Conservation (phyloP, 2,329 filamentous ascomycete genomes). For the Tolypocladium pustulatum region DNA sequence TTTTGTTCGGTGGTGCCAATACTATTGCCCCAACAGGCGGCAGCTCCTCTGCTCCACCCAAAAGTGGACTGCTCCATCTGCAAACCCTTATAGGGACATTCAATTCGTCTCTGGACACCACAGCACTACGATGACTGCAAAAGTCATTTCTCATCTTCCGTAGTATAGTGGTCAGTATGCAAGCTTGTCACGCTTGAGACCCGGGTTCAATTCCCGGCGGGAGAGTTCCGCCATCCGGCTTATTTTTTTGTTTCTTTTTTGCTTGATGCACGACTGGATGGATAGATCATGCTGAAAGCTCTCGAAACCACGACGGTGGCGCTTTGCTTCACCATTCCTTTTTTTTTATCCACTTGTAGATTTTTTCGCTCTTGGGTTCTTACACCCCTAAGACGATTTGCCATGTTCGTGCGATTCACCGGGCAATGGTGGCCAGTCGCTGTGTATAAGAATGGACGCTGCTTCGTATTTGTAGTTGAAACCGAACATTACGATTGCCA, state of each 20-base stretch:
- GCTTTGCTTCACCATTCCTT: background rate
- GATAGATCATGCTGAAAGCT: background rate
- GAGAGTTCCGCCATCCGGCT: conserved; percentile 2
- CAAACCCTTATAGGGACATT: background rate
- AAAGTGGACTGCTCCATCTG: background rate
- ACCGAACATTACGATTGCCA: too few relatives aligned
- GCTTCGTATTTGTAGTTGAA: too few relatives aligned
- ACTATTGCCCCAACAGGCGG: too few relatives aligned
- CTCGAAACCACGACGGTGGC: too few relatives aligned
- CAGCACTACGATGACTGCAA: conserved; percentile 1
- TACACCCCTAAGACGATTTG: background rate
- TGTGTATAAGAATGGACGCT: too few relatives aligned
- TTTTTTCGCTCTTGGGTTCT: background rate
- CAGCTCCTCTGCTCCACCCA: background rate
- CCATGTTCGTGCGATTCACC: too few relatives aligned
- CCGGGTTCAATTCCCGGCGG: conserved; percentile 6
- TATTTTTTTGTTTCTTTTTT: background rate
- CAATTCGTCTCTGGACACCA: background rate
- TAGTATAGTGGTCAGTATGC: conserved; percentile 6
- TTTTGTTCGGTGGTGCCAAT: too few relatives aligned
- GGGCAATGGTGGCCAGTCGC: too few relatives aligned
- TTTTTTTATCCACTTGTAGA: background rate
- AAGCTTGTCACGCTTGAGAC: conserved; percentile 6
- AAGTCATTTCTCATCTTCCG: conserved; percentile 2
- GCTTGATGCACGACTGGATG: background rate